Percentiles rank a stretch among this genome's conserved stretches.
Evolutionary conservation across 2,329 filamentous ascomycete species (phyloP).

Genomic region (Capronia americana): DNA sequence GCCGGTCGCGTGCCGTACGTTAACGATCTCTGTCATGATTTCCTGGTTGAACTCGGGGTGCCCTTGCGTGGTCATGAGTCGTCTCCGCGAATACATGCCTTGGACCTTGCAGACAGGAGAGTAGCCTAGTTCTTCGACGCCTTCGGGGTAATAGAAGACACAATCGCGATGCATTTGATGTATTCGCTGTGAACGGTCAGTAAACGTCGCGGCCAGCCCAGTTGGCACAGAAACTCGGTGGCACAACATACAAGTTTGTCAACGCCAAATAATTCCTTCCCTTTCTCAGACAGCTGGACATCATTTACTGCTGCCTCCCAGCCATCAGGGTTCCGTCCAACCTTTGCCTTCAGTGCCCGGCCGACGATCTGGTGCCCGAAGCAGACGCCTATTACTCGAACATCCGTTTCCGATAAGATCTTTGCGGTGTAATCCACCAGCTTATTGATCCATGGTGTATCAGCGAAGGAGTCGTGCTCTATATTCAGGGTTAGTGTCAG

Average conservation of each 20-base stretch:
- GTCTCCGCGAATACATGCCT: slow-evolving; percentile 73
- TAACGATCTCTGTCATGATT: slow-evolving; percentile 73
- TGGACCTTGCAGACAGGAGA: slow-evolving; percentile 75
- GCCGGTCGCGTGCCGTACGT: slow-evolving; percentile 67
- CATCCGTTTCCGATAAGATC: slow-evolving; percentile 65
- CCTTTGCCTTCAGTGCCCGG: slow-evolving; percentile 71
- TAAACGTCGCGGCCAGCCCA: background rate
- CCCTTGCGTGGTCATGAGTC: slow-evolving; percentile 78
- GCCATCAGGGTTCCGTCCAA: slow-evolving; percentile 70
- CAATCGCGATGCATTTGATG: slow-evolving; percentile 89
- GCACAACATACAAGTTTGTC: slow-evolving; percentile 62
- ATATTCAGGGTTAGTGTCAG: slow-evolving; percentile 34
- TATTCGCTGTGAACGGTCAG: slow-evolving; percentile 52
- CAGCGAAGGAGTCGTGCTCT: slow-evolving; percentile 75
- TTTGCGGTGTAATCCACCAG: slow-evolving; percentile 72
- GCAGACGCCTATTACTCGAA: slow-evolving; percentile 79
- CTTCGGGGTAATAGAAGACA: slow-evolving; percentile 68
- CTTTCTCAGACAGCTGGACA: slow-evolving; percentile 70
- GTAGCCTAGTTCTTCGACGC: slow-evolving; percentile 67
- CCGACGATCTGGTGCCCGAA: slow-evolving; percentile 88
- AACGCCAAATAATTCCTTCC: slow-evolving; percentile 73
- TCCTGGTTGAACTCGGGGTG: slow-evolving; percentile 81
- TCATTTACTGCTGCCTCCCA: slow-evolving; percentile 84
- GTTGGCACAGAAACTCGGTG: background rate
- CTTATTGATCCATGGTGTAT: slow-evolving; percentile 75